Base-by-base conservation (phyloP, 169 alveolate species). In the Babesia sp. region DNA sequence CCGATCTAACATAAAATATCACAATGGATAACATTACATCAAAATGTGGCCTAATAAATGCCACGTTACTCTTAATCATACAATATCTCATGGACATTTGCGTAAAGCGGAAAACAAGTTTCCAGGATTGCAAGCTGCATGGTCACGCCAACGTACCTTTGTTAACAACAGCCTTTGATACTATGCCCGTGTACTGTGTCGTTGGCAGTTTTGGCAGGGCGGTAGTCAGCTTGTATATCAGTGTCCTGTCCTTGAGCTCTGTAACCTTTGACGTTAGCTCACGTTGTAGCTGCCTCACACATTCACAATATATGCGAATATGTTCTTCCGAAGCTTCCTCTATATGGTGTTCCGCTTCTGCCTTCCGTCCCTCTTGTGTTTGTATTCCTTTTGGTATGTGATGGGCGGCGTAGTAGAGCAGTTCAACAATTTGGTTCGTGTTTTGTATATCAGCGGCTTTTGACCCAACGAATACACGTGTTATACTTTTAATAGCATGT, bases 351-450 rank as follows among this genome's bases (percentile, higher is more conserved):
- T 24, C 45, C 29, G 12, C 0, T 1, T 31, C 29, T 3, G 37
- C 37, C 41, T 24, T 7, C 20, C 16, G 6, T 3, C 45, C 71
- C 34, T 45, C 26, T 48, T 48, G 33, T 48, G 20, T 1, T 3
- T 37, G 50, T 22, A 64, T 12, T 18, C 48, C 67, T 0, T 41
- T 54, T 2, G 86, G 86, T 29, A 78, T 68, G 37, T 69, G 82
- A 46, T 66, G 71, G 14, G 86, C 68, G 41, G 74, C 53, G 56
- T 61, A 55, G 60, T 78, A 78, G 29, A 45, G 61, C n/a, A 78
- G 42, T 26, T 78, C 86, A 12, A 78, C 73, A 11, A 78, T 58
- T 26, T 55, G 69, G 45, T 37, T 68, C 24, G 64, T 3, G 24
- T 69, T 78, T 44, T 57, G 64, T 24, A 31, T 33, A 16, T 28